Conservation (phyloP, 1,284 basidiomycete species). For the Fomitopsis palustris region DNA sequence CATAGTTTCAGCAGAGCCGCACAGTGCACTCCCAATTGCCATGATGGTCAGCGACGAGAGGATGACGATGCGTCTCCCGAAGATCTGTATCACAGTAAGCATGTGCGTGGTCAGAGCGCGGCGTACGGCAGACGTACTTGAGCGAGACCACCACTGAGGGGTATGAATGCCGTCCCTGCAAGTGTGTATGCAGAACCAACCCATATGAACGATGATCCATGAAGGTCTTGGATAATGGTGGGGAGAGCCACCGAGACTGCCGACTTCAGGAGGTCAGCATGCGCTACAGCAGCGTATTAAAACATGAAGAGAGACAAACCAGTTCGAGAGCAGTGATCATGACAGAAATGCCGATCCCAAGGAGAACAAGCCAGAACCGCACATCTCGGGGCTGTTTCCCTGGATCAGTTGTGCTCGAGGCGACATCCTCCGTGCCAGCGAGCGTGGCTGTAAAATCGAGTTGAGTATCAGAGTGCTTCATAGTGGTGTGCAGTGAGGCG, state of each 20-base stretch:
- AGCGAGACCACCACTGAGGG: conserved; percentile 26
- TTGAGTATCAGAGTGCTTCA: neutral
- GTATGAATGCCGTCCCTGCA: conserved; percentile 25
- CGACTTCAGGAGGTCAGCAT: neutral
- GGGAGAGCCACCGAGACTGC: conserved; percentile 19
- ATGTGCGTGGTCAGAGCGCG: neutral
- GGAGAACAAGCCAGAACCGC: conserved; percentile 4
- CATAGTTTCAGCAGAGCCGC: conserved; percentile 40
- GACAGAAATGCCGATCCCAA: neutral
- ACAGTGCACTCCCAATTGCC: conserved; percentile 24
- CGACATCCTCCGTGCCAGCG: neutral
- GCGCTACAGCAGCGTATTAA: no score
- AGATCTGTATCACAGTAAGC: conserved; percentile 3
- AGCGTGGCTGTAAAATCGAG: no score
- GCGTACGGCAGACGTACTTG: neutral
- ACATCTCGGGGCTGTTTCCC: neutral
- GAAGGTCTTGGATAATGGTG: conserved; percentile 15
- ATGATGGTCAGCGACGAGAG: conserved; percentile 11
- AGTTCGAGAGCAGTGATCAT: conserved; percentile 4
- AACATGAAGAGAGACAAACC: neutral
- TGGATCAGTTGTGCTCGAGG: neutral
- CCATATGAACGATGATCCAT: conserved; percentile 24
- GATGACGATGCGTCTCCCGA: conserved; percentile 13
- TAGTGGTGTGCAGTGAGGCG: neutral
- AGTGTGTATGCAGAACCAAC: conserved; percentile 26